Evolutionary conservation across 1,284 basidiomycete species (phyloP), one percentile per base, ranked within the genome.

Genomic region (Xanthoconium separans): DNA sequence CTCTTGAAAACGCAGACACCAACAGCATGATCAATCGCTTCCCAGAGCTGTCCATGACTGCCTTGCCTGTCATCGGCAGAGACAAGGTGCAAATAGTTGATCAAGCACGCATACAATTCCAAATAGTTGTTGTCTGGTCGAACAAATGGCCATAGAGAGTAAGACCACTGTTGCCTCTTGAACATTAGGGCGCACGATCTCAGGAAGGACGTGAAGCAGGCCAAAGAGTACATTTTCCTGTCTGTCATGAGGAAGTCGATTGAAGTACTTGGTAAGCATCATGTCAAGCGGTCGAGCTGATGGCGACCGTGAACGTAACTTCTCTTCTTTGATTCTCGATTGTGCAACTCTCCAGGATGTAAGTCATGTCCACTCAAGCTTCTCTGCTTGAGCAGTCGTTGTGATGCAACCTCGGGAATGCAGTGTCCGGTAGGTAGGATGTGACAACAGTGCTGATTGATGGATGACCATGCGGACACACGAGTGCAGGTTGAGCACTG

Each of bases 51-150:
- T 71, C 65, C 65, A 41, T 69, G 59, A 47, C 51, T 13, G 37
- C 31, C 12, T 68, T 9, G 42, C 1, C 52, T 45, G 11, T 67
- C 66, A 16, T 72, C 66, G 16, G 68, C 55, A 16, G 70, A 69
- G 16, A 85, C 74, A 34, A 96, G 80, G 64, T 95, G 89, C 37
- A 97, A 75, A 69, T 92, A 95, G 69, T 96, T 95, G 71, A 93
- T 85, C 51, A 98, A 76, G 3, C 91, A 80, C 7, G 93, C 91
- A 70, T 97, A 98, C n/a, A 98, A 77, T 62, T 95, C 92, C n/a
- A 88, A 82, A 5, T 85, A 88, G 53, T 88, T 90, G 51, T 83
- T 87, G 56, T 90, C 84, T 85, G 6, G 87, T 80, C 0, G 91
- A 89, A 18, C 98, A 71, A 4, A 91, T 81, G 0, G 86, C 84